Conservation (phyloP, 257 asterid genomes). For the Nicotiana noctiflora region DNA sequence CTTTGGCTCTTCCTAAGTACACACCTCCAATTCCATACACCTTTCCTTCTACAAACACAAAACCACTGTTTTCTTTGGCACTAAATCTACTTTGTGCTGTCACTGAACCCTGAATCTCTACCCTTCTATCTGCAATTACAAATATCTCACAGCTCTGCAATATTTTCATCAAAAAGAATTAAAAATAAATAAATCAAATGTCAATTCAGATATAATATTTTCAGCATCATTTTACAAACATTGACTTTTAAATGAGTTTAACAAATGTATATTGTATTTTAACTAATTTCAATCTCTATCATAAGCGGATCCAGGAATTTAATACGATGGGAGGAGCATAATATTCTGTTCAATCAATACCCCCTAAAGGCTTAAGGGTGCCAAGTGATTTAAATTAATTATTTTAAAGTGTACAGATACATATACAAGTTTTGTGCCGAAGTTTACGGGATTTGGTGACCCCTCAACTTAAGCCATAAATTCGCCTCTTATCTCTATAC, state of each 20-base stretch:
- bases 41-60: conserved; percentile 60
- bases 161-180: not conserved
- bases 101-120: conserved; percentile 50
- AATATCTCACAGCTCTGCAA: conserved; percentile 70
- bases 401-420: too few relatives aligned
- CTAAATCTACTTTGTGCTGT: conserved; percentile 61
- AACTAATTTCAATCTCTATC: too few relatives aligned
- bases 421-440: too few relatives aligned
- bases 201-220: not conserved
- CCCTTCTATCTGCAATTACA: conserved; percentile 38
- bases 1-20: conserved; percentile 65
- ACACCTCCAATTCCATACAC: conserved; percentile 62
- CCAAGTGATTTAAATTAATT: too few relatives aligned
- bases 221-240: not conserved
- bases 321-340: too few relatives aligned
- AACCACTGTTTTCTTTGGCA: conserved; percentile 49
- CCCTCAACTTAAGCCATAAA: too few relatives aligned
- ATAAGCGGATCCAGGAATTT: too few relatives aligned
- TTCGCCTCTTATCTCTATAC: too few relatives aligned
- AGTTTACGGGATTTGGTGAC: too few relatives aligned
- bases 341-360: too few relatives aligned
- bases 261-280: too few relatives aligned
- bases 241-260: not conserved
- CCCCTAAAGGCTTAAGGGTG: too few relatives aligned
- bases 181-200: not conserved